Conservation (phyloP, 2,329 filamentous ascomycete species). For the Penicillium thymicola region DNA sequence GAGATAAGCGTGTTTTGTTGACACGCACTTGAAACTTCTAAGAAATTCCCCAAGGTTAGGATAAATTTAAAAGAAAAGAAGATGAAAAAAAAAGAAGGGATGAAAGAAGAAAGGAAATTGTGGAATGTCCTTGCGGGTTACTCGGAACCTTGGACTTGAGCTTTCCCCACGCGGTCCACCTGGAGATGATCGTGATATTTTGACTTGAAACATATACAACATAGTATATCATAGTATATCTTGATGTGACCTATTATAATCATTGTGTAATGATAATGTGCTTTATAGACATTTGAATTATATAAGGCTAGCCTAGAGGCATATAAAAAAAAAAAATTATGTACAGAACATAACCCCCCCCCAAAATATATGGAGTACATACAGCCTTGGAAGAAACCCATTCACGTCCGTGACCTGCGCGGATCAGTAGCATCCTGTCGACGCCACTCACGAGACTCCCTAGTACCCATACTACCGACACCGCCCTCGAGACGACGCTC, state of each 20-base stretch:
- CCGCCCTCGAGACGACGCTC: slow-evolving; percentile 71
- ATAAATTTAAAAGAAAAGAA: not conserved
- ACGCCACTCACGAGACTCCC: slow-evolving; percentile 83
- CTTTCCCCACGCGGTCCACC: slow-evolving; percentile 20
- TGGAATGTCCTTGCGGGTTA: slow-evolving; percentile 14
- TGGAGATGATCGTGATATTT: not conserved
- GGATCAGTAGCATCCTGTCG: slow-evolving; percentile 78
- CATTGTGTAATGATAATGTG: not conserved
- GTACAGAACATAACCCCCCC: slow-evolving; percentile 12
- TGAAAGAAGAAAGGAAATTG: not conserved
- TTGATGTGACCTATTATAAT: not conserved
- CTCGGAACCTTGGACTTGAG: slow-evolving; percentile 18
- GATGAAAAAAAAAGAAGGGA: not conserved
- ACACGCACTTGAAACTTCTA: not conserved
- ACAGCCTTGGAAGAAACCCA: not conserved
- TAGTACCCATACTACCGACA: slow-evolving; percentile 82
- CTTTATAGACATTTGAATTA: slow-evolving; percentile 8
- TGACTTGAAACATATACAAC: not conserved
- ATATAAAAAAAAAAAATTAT: slow-evolving; percentile 16
- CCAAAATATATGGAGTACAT: not conserved
- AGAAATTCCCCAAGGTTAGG: not conserved
- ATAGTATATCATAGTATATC: too few relatives aligned
- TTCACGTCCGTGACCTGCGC: slow-evolving; percentile 59
- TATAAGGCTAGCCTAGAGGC: slow-evolving; percentile 9
- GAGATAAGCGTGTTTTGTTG: not conserved